Evolutionary conservation across 2,329 filamentous ascomycete species (phyloP).

Genomic region (Didymella pomorum): DNA sequence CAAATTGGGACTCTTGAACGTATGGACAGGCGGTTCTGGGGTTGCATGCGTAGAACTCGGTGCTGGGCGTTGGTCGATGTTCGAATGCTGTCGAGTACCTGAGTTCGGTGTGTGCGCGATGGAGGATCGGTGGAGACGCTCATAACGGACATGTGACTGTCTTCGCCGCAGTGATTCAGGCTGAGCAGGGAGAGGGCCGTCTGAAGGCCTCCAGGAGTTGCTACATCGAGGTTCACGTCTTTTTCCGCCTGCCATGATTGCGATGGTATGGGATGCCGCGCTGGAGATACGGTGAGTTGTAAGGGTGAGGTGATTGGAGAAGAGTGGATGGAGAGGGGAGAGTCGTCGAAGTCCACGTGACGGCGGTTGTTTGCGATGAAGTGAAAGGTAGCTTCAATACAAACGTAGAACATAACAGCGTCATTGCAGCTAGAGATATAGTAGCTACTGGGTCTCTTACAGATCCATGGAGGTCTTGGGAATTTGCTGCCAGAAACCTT

Average conservation of each 20-base stretch:
- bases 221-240: neutral
- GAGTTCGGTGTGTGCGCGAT: neutral
- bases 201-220: slow-evolving; percentile 17
- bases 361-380: slow-evolving; percentile 2
- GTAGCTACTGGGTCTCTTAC: too few relatives aligned
- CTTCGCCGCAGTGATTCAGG: neutral
- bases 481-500: neutral
- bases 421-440: neutral
- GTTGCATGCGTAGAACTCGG: neutral
- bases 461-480: neutral
- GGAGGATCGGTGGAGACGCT: too few relatives aligned
- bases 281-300: neutral
- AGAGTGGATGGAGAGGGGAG: too few relatives aligned
- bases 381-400: slow-evolving; percentile 6
- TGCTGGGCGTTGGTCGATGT: neutral
- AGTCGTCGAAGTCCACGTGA: slow-evolving; percentile 6
- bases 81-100: neutral
- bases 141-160: neutral
- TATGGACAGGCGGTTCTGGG: neutral
- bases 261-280: neutral
- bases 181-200: neutral
- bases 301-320: neutral
- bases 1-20: slow-evolving; percentile 9
- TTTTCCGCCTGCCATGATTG: slow-evolving; percentile 1
- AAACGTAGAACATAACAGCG: neutral